phyloP scores from a whole-genome alignment of 2,329 filamentous ascomycete species.

The Pseudogymnoascus sp. region DNA sequence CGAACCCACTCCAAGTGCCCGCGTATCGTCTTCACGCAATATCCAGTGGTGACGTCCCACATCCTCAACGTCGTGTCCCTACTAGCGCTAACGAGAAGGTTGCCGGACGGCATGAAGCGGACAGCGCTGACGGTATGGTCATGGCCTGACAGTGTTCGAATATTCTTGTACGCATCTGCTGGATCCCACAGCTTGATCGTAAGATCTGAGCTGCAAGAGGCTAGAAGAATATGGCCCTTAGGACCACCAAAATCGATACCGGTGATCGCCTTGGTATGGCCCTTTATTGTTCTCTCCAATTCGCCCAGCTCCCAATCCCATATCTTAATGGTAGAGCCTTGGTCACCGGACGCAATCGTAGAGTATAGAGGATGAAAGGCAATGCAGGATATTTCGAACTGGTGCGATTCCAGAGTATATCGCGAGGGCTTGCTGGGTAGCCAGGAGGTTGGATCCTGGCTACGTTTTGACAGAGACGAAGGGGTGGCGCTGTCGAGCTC shows the following conservation, averaged over 20 bases:
- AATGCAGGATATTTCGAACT: constrained; percentile 72
- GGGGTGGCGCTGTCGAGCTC: constrained; percentile 81
- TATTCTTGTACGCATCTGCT: constrained; percentile 87
- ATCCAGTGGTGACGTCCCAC: constrained; percentile 91
- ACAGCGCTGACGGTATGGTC: constrained; percentile 87
- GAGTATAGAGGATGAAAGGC: constrained; percentile 91
- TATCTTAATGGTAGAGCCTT: constrained; percentile 90
- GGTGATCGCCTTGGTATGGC: constrained; percentile 79
- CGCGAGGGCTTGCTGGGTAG: constrained; percentile 73
- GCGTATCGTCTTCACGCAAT: constrained; percentile 77
- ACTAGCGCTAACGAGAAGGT: constrained; percentile 77
- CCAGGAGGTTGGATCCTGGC: constrained; percentile 79
- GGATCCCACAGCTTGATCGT: constrained; percentile 96
- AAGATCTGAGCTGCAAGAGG: constrained; percentile 63
- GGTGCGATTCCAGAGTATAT: constrained; percentile 76
- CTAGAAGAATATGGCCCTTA: constrained; percentile 66
- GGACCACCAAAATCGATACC: constrained; percentile 88
- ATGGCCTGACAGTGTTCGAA: constrained; percentile 80
- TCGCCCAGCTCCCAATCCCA: constrained; percentile 97
- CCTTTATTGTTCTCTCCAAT: constrained; percentile 81
- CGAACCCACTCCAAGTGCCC: constrained; percentile 86
- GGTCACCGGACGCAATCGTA: constrained; percentile 79
- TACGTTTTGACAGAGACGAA: constrained; percentile 62
- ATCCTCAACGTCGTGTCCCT: constrained; percentile 77
- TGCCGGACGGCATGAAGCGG: constrained; percentile 79